Percentiles rank a stretch among this genome's conserved stretches.
phyloP scores from a whole-genome alignment of 331 rosid species.

The Malus hybrid region DNA sequence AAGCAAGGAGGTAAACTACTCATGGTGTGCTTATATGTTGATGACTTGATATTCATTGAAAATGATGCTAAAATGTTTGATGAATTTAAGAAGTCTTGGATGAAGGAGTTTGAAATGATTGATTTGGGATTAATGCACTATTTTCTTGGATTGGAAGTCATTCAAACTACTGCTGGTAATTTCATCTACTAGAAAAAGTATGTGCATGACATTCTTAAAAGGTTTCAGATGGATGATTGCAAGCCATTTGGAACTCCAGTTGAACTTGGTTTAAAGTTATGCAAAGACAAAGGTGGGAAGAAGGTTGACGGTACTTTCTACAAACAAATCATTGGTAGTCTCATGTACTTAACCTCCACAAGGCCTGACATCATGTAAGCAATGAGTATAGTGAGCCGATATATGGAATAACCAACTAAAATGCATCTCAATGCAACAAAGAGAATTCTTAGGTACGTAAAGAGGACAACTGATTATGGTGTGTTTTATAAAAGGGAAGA shows the following conservation, averaged over 20 bases:
- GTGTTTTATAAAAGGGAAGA: too few relatives aligned
- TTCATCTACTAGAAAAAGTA: neutral
- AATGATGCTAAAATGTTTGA: neutral
- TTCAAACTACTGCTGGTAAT: neutral
- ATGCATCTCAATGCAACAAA: too few relatives aligned
- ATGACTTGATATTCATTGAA: neutral
- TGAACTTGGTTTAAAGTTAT: neutral
- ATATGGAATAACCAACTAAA: too few relatives aligned
- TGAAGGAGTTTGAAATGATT: neutral
- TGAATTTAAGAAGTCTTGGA: neutral
- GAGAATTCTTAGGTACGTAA: too few relatives aligned
- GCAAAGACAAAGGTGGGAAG: neutral
- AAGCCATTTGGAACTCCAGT: neutral
- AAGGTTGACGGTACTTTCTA: too few relatives aligned
- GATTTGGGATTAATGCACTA: neutral
- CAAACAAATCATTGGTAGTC: too few relatives aligned
- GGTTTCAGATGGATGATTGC: neutral
- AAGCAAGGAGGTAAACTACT: neutral
- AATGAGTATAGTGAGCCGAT: too few relatives aligned
- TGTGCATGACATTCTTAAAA: neutral
- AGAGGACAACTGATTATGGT: too few relatives aligned
- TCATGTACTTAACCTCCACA: too few relatives aligned
- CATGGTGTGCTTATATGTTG: neutral
- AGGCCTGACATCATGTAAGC: too few relatives aligned
- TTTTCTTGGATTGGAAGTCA: neutral